Evolutionary conservation across 2,329 filamentous ascomycete genomes (phyloP), one percentile per base, ranked within the genome.

Genomic region (Fusarium veterinarium): DNA sequence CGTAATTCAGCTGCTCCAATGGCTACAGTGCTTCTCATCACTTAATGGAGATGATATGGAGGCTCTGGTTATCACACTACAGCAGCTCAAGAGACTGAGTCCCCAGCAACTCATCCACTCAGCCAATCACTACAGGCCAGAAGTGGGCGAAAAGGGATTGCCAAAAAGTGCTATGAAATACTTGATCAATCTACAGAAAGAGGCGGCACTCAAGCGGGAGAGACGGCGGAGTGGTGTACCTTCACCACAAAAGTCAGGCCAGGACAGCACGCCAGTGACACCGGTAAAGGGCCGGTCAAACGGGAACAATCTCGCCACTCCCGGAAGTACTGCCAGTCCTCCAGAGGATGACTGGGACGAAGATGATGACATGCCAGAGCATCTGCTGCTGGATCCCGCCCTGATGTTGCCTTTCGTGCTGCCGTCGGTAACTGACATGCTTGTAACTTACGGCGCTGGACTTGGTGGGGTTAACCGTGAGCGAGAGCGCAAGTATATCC

Each of bases 21-120:
- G 96, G 96, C 86, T 99, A 40, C 96, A 99, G 80, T 98, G 95
- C 81, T 98, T 98, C 82, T 98, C 96, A 3, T 97, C 95, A 1
- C 88, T 98, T 8, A 94, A 91, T 9, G 84, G 86, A 16, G 95
- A 98, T 78, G 95, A 98, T 78, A 85, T 96, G 41, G 95, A 97
- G 78, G 94, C 94, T 6, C 87, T 99, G 20, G 91, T 97, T 35
- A 93, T 91, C 20, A 99, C 96, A 1, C 84, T 98, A 28, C 92
- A 97, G 78, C 96, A 98, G 80, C 87, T 99, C 44, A 95, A 94
- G 72, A 88, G 92, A 44, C 86, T 99, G 52, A 95, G 91, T 31
- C 93, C 95, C 0, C 93, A 95, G 78, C 96, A 99, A 80, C 87
- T 99, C 45, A 91, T 98, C 42, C 96, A 98, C 79, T 90, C 95